Conservation (phyloP, 2,329 filamentous ascomycete species). For the Microcera coccophila region DNA sequence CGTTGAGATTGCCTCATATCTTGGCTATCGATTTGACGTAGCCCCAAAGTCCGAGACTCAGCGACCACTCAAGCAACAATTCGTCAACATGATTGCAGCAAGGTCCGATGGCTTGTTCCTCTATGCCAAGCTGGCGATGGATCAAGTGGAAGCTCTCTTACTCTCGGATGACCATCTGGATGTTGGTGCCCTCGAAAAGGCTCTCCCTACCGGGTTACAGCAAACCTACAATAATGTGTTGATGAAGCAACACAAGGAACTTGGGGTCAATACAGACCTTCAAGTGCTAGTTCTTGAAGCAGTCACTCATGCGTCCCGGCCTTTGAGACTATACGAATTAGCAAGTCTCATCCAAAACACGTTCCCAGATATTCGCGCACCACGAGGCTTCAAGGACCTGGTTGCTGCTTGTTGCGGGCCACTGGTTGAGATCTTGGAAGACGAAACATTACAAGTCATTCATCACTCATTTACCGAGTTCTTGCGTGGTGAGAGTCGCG, state of each 20-base stretch:
- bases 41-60: slow-evolving; percentile 9
- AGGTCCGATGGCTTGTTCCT: slow-evolving; percentile 21
- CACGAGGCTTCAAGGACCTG: slow-evolving; percentile 34
- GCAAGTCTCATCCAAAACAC: slow-evolving; percentile 20
- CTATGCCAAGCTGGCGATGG: slow-evolving; percentile 12
- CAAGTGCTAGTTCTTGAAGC: slow-evolving; percentile 39
- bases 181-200: slow-evolving; percentile 1
- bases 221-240: slow-evolving; percentile 10
- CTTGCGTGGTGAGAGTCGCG: slow-evolving; percentile 18
- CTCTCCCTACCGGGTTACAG: slow-evolving; percentile 5
- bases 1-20: slow-evolving; percentile 36
- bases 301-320: slow-evolving; percentile 39
- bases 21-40: not conserved
- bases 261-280: slow-evolving; percentile 27
- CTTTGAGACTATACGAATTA: slow-evolving; percentile 41
- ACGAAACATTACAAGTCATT: slow-evolving; percentile 43
- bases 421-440: slow-evolving; percentile 42
- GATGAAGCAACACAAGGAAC: slow-evolving; percentile 15
- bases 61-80: slow-evolving; percentile 4
- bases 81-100: slow-evolving; percentile 28
- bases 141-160: slow-evolving; percentile 28
- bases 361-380: slow-evolving; percentile 3
- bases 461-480: slow-evolving; percentile 50
- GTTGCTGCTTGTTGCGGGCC: slow-evolving; percentile 41
- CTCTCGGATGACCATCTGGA: not conserved